Percentiles rank a stretch among this genome's conserved stretches.
Evolutionary conservation across 331 rosid species (phyloP).

Genomic region (Spiraea crenata): DNA sequence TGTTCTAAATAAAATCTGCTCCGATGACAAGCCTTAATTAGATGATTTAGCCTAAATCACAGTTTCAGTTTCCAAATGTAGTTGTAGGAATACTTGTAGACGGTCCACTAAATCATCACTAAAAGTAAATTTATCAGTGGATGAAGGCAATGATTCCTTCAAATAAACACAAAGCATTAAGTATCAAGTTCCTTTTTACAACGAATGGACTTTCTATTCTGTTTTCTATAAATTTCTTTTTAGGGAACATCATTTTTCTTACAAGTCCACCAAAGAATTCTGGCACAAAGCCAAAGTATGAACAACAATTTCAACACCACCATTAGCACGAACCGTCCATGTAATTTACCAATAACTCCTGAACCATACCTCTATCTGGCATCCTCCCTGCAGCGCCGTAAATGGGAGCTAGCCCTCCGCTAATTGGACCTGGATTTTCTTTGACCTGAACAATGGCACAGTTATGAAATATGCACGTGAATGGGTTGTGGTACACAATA

Average conservation of each 20-base stretch:
- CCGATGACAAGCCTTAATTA: too few relatives aligned
- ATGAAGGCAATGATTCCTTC: background rate
- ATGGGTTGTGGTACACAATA: background rate
- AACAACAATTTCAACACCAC: background rate
- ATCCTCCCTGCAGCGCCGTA: constrained; percentile 98
- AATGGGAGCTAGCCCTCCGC: constrained; percentile 92
- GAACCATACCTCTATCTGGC: constrained; percentile 88
- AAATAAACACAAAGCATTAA: background rate
- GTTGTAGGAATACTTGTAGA: too few relatives aligned
- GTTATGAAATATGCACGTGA: constrained; percentile 1
- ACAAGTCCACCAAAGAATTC: background rate
- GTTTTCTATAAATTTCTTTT: background rate
- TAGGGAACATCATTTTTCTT: background rate
- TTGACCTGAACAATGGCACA: constrained; percentile 57
- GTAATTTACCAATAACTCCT: constrained; percentile 76
- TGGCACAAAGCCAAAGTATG: background rate
- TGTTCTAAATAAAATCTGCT: too few relatives aligned
- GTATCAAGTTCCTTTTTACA: background rate
- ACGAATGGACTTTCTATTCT: background rate
- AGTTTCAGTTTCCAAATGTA: too few relatives aligned
- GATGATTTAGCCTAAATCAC: too few relatives aligned
- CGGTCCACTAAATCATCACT: background rate
- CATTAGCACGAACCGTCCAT: constrained; percentile 87
- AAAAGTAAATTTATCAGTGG: background rate
- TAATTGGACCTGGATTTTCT: constrained; percentile 85